phyloP scores from a whole-genome alignment of 441 rosid genomes.

The Erysimum cheiri region DNA sequence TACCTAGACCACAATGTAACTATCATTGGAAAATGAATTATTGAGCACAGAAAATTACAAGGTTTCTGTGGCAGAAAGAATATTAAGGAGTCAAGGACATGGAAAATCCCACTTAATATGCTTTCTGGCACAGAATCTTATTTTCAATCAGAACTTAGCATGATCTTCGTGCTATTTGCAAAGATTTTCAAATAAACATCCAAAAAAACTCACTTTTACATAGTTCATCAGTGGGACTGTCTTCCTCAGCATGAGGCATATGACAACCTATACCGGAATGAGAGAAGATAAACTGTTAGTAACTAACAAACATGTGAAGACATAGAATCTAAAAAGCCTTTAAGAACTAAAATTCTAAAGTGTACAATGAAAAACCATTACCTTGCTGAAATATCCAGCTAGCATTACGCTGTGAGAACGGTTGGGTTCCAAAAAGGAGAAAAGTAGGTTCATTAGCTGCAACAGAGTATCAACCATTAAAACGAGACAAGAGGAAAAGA shows the following conservation, averaged over 20 bases:
- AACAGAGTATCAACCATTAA: slow-evolving; percentile 28
- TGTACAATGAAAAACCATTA: slow-evolving; percentile 29
- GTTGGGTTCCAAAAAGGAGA: slow-evolving; percentile 94
- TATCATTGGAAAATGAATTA: not conserved
- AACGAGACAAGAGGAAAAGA: slow-evolving; percentile 22
- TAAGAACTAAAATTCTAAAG: slow-evolving; percentile 3
- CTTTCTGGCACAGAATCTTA: slow-evolving; percentile 14
- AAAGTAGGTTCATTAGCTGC: slow-evolving; percentile 95
- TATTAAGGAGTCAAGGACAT: not conserved
- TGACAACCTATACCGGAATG: slow-evolving; percentile 72
- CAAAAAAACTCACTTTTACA: slow-evolving; percentile 43
- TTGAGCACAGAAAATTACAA: slow-evolving; percentile 13
- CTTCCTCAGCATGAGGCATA: slow-evolving; percentile 96
- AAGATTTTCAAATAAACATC: slow-evolving; percentile 13
- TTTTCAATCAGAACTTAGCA: slow-evolving; percentile 6
- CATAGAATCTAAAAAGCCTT: slow-evolving; percentile 16
- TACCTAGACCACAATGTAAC: slow-evolving; percentile 1
- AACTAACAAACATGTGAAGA: slow-evolving; percentile 11
- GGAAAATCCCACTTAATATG: slow-evolving; percentile 2
- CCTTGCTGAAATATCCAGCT: slow-evolving; percentile 99
- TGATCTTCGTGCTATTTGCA: slow-evolving; percentile 7
- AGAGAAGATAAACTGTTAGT: slow-evolving; percentile 11
- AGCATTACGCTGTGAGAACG: slow-evolving; percentile 87
- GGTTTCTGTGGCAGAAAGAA: no score
- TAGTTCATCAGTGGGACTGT: slow-evolving; percentile 88